Evolutionary conservation across 768 basidiomycete genomes (phyloP), one percentile per base, ranked within the genome.

Genomic region (Pisolithus marmoratus): DNA sequence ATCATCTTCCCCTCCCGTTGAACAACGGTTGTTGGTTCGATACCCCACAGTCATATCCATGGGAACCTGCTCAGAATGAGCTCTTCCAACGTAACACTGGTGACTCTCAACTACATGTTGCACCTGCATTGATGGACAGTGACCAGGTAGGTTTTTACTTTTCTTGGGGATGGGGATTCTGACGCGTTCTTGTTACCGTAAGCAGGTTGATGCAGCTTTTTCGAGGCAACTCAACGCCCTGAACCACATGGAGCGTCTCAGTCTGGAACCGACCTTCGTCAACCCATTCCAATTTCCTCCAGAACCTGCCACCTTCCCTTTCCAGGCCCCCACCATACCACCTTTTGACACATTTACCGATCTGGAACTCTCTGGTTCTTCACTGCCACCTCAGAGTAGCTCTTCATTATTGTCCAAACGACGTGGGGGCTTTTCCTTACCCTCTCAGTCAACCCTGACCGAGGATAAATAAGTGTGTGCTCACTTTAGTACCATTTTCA

Each of bases 231-330:
- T 54, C 54, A 44, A 50, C 14, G 27, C 45, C 23, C 8, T 47
- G 37, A 12, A 23, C 22, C 36, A 38, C n/a, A 17, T 67, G 45
- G 63, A 65, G 24, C 50, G 41, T 45, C 26, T 63, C 17, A 56
- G 49, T 9, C 42, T 58, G 7, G 58, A 38, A 14, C 49, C 61
- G 24, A 52, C 50, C 7, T 67, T 67, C 42, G 63, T 51, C 3
- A 57, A 66, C 56, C 65, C 65, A 0, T 66, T 65, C 55, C 29
- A 36, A 8, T 34, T 36, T n/a, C 22, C 29, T 12, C 12, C 31
- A 20, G 11, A 47, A 22, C 20, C 6, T 36, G 5, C 29, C 31
- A 3, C 20, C 12, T 36, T 2, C 46, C 5, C 29, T 31, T 29
- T 36, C 46, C 8, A 17, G 24, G 23, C 20, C 42, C 19, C 26